Conservation (phyloP, 1,139 yeast genomes). For the Pichia kudriavzevii region DNA sequence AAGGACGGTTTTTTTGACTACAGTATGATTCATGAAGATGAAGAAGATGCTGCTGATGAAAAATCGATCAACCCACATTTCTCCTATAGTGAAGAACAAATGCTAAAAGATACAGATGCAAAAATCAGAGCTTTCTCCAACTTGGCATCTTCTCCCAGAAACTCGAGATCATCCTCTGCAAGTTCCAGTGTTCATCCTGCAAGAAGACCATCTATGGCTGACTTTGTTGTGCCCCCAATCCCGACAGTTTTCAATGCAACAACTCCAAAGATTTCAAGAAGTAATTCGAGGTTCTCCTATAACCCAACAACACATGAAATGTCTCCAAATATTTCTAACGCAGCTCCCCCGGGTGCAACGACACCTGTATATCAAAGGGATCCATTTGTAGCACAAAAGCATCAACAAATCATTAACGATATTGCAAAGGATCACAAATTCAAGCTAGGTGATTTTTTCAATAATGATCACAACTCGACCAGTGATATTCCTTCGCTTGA, state of each 20-base stretch:
- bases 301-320: slow-evolving; percentile 27
- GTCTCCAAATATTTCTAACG: slow-evolving; percentile 14
- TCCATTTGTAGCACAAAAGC: not conserved
- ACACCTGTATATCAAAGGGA: slow-evolving; percentile 2
- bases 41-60: slow-evolving; percentile 4
- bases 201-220: slow-evolving; percentile 31
- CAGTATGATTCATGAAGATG: slow-evolving; percentile 3
- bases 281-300: slow-evolving; percentile 21
- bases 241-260: slow-evolving; percentile 24
- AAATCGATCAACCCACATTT: slow-evolving; percentile 35
- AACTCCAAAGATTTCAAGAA: slow-evolving; percentile 8
- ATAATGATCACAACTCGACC: slow-evolving; percentile 56
- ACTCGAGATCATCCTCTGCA: slow-evolving; percentile 22
- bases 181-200: slow-evolving; percentile 10
- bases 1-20: slow-evolving; percentile 6
- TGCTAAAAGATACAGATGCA: slow-evolving; percentile 62
- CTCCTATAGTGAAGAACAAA: slow-evolving; percentile 61
- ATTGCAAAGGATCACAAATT: slow-evolving; percentile 10
- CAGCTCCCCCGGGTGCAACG: not conserved
- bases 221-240: slow-evolving; percentile 30
- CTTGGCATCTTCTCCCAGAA: slow-evolving; percentile 28
- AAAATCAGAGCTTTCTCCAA: slow-evolving; percentile 60
- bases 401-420: slow-evolving; percentile 1
- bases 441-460: slow-evolving; percentile 51
- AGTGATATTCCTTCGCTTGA: slow-evolving; percentile 61